phyloP scores from a whole-genome alignment of 495 filamentous ascomycete genomes.

The Stereocaulon alpinum region DNA sequence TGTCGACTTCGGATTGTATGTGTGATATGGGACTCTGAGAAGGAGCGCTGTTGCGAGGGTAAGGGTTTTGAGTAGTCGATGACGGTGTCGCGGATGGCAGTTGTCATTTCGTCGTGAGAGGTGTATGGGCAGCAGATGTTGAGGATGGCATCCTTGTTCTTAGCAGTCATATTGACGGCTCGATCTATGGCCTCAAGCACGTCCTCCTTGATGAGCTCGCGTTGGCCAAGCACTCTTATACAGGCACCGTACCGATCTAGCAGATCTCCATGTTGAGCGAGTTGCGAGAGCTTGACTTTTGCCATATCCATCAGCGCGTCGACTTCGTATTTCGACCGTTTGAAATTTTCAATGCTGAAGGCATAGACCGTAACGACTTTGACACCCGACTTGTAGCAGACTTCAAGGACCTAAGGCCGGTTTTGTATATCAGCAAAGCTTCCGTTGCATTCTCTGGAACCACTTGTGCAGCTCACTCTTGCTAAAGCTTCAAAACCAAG shows the following conservation, averaged over 20 bases:
- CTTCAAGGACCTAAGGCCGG: constrained; percentile 65
- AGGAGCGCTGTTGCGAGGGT: constrained; percentile 50
- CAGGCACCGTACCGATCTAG: constrained; percentile 86
- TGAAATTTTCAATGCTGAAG: constrained; percentile 98
- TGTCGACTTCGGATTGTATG: constrained; percentile 62
- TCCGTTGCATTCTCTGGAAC: neutral
- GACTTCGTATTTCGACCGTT: constrained; percentile 94
- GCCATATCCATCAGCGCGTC: constrained; percentile 97
- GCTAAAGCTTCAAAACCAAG: constrained; percentile 92
- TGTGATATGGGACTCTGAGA: constrained; percentile 77
- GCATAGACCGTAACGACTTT: constrained; percentile 95
- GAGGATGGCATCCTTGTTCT: constrained; percentile 72
- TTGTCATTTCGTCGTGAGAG: constrained; percentile 88
- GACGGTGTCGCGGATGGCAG: constrained; percentile 80
- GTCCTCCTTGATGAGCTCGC: constrained; percentile 70
- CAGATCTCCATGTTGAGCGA: constrained; percentile 86
- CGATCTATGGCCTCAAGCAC: constrained; percentile 78
- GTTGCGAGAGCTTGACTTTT: constrained; percentile 81
- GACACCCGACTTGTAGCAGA: constrained; percentile 92
- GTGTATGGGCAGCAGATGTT: constrained; percentile 99
- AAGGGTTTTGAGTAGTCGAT: constrained; percentile 65
- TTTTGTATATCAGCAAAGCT: constrained; percentile 3
- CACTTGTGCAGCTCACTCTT: constrained; percentile 37
- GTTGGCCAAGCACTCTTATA: constrained; percentile 72
- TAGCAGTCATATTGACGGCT: constrained; percentile 69